phyloP scores from a whole-genome alignment of 108 stramenopile genomes.

The Cyclostephanos invisitatus region DNA sequence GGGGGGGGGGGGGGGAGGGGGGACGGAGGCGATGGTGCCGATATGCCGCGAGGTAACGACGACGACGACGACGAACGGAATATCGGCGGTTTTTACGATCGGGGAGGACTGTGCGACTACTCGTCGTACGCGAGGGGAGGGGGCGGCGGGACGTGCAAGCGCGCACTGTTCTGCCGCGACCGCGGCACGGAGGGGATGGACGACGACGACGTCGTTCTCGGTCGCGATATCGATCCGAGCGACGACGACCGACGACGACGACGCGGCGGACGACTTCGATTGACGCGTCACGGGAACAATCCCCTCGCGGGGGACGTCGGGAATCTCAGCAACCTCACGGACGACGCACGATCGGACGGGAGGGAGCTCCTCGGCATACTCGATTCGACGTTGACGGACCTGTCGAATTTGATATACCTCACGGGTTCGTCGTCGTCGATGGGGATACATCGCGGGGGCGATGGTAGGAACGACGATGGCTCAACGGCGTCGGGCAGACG shows the following conservation, averaged over 20 bases:
- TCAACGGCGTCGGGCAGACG: slow-evolving; percentile 24
- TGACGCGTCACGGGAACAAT: slow-evolving; percentile 66
- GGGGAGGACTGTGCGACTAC: too few relatives aligned
- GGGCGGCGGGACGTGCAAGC: background rate
- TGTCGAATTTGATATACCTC: slow-evolving; percentile 46
- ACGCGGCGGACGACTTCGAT: background rate
- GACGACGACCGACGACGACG: slow-evolving; percentile 2
- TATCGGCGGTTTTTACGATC: too few relatives aligned
- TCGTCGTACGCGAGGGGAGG: background rate
- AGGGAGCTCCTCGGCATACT: slow-evolving; percentile 53
- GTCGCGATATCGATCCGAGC: background rate
- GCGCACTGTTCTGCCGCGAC: slow-evolving; percentile 2
- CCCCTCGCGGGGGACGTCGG: slow-evolving; percentile 74
- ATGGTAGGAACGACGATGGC: background rate
- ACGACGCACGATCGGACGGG: slow-evolving; percentile 63
- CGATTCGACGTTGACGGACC: slow-evolving; percentile 38
- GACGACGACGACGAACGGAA: too few relatives aligned
- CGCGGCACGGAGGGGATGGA: background rate
- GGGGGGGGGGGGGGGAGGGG: background rate
- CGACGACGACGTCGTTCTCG: slow-evolving; percentile 1
- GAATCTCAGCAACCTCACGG: slow-evolving; percentile 56
- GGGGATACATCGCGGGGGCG: too few relatives aligned
- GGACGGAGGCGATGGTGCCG: slow-evolving; percentile 10
- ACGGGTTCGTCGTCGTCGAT: background rate
- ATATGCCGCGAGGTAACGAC: too few relatives aligned